A percentile compares a stretch with the other conserved stretches of the same genome.
phyloP scores from a whole-genome alignment of 2,329 filamentous ascomycete species.

The Epichloe sp. region DNA sequence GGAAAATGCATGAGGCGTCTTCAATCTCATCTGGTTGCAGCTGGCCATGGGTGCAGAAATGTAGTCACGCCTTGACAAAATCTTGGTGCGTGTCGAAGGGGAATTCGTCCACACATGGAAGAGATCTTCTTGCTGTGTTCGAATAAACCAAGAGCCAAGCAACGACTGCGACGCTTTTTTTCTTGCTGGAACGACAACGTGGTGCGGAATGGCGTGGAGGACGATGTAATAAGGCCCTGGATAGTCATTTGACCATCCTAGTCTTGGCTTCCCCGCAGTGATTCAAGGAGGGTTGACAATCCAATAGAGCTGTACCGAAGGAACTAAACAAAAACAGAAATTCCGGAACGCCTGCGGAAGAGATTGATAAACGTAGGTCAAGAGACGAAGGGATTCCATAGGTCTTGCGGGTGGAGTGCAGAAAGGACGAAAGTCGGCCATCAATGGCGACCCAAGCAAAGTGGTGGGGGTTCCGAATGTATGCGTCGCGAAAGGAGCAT shows the following conservation, averaged over 20 bases:
- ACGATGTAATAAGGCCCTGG: conserved; percentile 1
- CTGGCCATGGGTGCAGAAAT: neutral
- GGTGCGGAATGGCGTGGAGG: neutral
- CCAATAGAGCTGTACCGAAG: neutral
- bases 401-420: conserved; percentile 2
- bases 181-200: conserved; percentile 3
- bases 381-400: neutral
- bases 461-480: neutral
- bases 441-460: conserved; percentile 1
- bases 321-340: neutral
- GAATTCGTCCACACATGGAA: neutral
- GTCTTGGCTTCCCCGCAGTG: conserved; percentile 2
- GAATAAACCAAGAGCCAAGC: neutral
- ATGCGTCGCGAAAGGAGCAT: conserved; percentile 1
- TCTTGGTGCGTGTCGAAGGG: neutral
- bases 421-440: neutral
- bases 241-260: conserved; percentile 4
- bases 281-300: neutral
- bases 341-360: neutral
- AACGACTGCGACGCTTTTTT: conserved; percentile 1
- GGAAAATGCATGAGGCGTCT: conserved; percentile 15
- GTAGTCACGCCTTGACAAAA: neutral
- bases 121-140: neutral
- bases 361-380: neutral
- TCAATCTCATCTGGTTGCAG: neutral